Base-by-base conservation (phyloP, 805 yeast species). In the Metschnikowia baotianmanensis region DNA sequence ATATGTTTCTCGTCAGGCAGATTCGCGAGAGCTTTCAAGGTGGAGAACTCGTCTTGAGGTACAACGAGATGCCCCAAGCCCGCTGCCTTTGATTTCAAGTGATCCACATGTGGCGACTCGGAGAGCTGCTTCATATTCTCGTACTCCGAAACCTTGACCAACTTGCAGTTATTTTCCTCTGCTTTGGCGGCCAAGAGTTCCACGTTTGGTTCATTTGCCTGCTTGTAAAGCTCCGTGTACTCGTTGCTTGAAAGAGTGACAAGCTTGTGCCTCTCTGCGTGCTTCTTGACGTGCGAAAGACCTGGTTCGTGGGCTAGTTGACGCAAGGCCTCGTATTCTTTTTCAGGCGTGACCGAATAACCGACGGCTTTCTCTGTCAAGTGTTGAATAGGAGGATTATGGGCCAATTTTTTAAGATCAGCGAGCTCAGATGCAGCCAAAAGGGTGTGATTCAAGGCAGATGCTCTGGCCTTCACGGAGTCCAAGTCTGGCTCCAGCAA, bases 261-360 rank as follows among this genome's bases (percentile, higher is more conserved):
- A 10, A 49, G 58, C 11, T 57, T 56, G 31, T 55, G 58, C n/a
- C 42, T 57, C 34, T 65, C 71, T 1, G 72, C 72, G 10, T 59
- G 60, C 11, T 50, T 42, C 34, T 67, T 62, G 5, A 69, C 59
- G 26, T 62, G 68, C 16, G 57, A 58, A 23, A 65, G 53, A 13
- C 57, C 48, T 20, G 61, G 61, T 9, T 43, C 45, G 12, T 37
- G 33, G 0, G 54, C 54, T 10, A 32, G 40, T 7, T 40, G 38
- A 6, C 36, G 33, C 36, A 65, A 46, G 1, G 32, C 15, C 1
- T 40, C 33, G 22, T 38, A 47, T 2, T 58, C 60, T 3, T 44
- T 34, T 1, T 36, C 22, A 2, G 57, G 34, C 3, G 61, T 27
- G 10, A 59, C 46, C 1, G 28, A 35, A 28, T 51, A 50, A 5